phyloP scores from a whole-genome alignment of 352 stramenopile genomes.

The Globisporangium mamillatum region DNA sequence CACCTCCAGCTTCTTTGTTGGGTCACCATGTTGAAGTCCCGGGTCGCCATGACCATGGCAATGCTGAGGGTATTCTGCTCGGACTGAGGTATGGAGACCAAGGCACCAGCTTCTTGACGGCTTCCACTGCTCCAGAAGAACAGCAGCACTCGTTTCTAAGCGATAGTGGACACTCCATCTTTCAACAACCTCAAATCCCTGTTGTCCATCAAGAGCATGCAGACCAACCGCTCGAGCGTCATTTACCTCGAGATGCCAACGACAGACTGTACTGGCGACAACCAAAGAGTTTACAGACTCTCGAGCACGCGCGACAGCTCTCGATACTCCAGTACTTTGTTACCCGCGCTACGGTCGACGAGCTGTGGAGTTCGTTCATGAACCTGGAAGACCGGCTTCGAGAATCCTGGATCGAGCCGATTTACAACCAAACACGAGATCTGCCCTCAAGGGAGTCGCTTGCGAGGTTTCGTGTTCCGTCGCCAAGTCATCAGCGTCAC shows the following conservation, averaged over 20 bases:
- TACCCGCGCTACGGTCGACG: not conserved
- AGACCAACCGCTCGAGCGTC: too few relatives aligned
- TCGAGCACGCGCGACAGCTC: conserved; percentile 1
- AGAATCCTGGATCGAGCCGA: not conserved
- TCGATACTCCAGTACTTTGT: conserved; percentile 8
- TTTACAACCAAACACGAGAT: not conserved
- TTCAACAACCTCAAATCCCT: too few relatives aligned
- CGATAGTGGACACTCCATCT: too few relatives aligned
- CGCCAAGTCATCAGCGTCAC: not conserved
- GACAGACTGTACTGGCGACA: not conserved
- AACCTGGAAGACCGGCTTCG: not conserved
- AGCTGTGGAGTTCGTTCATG: not conserved
- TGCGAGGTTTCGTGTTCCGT: not conserved
- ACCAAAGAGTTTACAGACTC: not conserved
- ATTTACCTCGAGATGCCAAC: not conserved
- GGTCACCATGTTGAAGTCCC: too few relatives aligned
- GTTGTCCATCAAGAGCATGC: too few relatives aligned
- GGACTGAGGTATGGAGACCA: not conserved
- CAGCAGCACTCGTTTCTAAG: too few relatives aligned
- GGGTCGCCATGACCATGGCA: not conserved
- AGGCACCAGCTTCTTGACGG: too few relatives aligned
- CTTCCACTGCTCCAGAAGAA: too few relatives aligned
- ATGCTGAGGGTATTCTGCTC: conserved; percentile 11
- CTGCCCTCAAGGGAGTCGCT: not conserved
- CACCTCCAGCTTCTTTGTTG: too few relatives aligned